phyloP scores from a whole-genome alignment of 1,139 yeast genomes.

The Pichia sp. region DNA sequence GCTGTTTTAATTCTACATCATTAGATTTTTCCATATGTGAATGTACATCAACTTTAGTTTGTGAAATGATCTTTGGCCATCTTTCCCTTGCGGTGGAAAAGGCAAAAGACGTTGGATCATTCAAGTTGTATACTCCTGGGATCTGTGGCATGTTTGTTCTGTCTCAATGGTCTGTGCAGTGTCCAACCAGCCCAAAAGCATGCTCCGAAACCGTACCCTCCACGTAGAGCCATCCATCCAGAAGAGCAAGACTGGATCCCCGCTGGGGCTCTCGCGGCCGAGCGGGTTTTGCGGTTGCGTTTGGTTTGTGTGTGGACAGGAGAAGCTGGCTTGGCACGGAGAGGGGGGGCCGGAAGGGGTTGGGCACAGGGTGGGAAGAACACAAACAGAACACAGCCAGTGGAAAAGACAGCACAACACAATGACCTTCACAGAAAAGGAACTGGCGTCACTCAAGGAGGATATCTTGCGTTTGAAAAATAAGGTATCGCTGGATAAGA shows the following conservation, averaged over 20 bases:
- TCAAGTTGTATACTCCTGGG: slow-evolving; percentile 42
- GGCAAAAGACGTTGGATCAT: slow-evolving; percentile 75
- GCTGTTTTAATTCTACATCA: slow-evolving; percentile 14
- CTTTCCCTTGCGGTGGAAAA: slow-evolving; percentile 69
- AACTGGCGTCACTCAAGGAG: slow-evolving; percentile 12
- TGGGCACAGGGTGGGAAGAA: too few species aligned
- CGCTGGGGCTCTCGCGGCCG: too few species aligned
- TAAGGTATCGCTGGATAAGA: slow-evolving; percentile 18
- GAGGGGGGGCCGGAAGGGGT: too few species aligned
- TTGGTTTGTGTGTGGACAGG: too few species aligned
- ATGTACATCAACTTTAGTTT: slow-evolving; percentile 56
- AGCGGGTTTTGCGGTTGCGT: too few species aligned
- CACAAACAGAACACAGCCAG: too few species aligned
- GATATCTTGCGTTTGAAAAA: slow-evolving; percentile 23
- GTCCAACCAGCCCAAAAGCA: too few species aligned
- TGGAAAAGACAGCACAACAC: not conserved
- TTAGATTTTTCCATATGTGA: slow-evolving; percentile 5
- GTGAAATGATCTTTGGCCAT: slow-evolving; percentile 80
- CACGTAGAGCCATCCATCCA: too few species aligned
- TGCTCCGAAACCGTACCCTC: too few species aligned
- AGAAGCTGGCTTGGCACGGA: too few species aligned
- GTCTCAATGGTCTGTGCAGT: not conserved
- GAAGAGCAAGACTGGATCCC: too few species aligned
- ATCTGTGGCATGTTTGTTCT: slow-evolving; percentile 4
- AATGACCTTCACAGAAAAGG: slow-evolving; percentile 9